Conservation (phyloP, 495 filamentous ascomycete species). For the Symbiotaphrina buchneri region DNA sequence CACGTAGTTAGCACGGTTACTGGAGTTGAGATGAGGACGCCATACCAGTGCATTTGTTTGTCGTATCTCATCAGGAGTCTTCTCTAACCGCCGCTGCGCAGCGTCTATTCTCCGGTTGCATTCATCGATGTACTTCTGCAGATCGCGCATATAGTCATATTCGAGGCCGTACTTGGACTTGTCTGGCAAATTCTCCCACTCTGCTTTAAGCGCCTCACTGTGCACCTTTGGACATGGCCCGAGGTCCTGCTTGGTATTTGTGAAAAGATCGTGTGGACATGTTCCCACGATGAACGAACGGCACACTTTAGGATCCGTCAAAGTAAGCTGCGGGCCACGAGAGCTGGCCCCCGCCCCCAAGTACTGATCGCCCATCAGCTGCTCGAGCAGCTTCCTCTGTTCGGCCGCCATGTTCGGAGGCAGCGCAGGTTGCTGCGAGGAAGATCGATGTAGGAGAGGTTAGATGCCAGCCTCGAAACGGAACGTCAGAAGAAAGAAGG, state of each 20-base stretch:
- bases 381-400: slow-evolving; percentile 71
- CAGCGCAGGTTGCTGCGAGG: too few species aligned
- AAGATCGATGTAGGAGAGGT: too few species aligned
- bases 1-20: neutral
- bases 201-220: slow-evolving; percentile 31
- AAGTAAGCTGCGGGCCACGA: slow-evolving; percentile 54
- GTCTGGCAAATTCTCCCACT: slow-evolving; percentile 21
- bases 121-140: slow-evolving; percentile 87
- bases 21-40: neutral
- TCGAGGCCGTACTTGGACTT: slow-evolving; percentile 75
- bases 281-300: slow-evolving; percentile 85
- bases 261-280: slow-evolving; percentile 98
- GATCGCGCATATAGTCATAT: slow-evolving; percentile 87
- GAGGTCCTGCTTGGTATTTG: slow-evolving; percentile 96
- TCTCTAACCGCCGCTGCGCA: slow-evolving; percentile 78
- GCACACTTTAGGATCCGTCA: slow-evolving; percentile 88
- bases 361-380: slow-evolving; percentile 58
- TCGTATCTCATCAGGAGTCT: slow-evolving; percentile 91
- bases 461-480: too few species aligned
- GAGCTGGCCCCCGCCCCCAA: slow-evolving; percentile 51
- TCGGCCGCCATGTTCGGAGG: slow-evolving; percentile 56
- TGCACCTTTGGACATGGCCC: slow-evolving; percentile 83
- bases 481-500: too few species aligned
- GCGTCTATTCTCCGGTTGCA: slow-evolving; percentile 86
- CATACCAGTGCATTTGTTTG: slow-evolving; percentile 74